A percentile compares a stretch with the other conserved stretches of the same genome.
Evolutionary conservation across 345 rosid genomes (phyloP).

Genomic region (Arabidopsis arenosa): DNA sequence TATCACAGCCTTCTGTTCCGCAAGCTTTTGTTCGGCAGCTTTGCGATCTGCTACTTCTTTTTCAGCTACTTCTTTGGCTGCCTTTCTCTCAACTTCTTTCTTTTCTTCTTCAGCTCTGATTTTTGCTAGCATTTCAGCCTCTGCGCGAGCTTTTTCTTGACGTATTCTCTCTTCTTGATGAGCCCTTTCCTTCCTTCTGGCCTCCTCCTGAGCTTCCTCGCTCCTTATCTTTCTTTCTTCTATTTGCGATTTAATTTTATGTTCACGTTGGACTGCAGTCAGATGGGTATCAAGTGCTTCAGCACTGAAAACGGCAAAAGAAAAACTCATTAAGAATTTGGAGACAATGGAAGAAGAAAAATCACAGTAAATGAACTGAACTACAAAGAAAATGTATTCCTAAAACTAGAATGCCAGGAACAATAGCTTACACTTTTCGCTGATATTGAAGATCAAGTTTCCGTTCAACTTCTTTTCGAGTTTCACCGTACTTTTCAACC

Average conservation of each 20-base stretch:
- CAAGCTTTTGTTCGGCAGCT: conserved; percentile 47
- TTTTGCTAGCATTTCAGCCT: conserved; percentile 82
- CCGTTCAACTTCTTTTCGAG: conserved; percentile 74
- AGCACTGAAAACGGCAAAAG: conserved; percentile 59
- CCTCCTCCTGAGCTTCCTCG: conserved; percentile 91
- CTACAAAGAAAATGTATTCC: conserved; percentile 2
- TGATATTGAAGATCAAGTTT: conserved; percentile 84
- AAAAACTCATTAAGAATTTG: conserved; percentile 25
- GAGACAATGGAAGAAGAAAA: background rate
- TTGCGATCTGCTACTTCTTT: conserved; percentile 54
- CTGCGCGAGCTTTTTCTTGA: conserved; percentile 82
- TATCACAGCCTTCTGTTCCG: conserved; percentile 32
- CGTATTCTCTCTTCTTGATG: conserved; percentile 78
- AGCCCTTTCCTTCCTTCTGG: conserved; percentile 81
- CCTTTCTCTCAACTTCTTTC: conserved; percentile 72
- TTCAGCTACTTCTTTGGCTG: conserved; percentile 66
- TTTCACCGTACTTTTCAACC: conserved; percentile 66
- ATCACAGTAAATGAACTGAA: conserved; percentile 6
- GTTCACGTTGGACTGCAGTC: conserved; percentile 81
- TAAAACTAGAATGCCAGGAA: conserved; percentile 21
- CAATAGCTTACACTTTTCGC: conserved; percentile 69
- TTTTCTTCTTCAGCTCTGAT: conserved; percentile 80
- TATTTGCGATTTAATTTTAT: conserved; percentile 80
- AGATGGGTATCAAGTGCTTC: conserved; percentile 94
- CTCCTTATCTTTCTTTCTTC: conserved; percentile 85